These are phyloP conservation scores for Axilococcus clingmanii DNA, from an alignment of 139 green algal genomes.

Conservation along the genomic window DNA sequence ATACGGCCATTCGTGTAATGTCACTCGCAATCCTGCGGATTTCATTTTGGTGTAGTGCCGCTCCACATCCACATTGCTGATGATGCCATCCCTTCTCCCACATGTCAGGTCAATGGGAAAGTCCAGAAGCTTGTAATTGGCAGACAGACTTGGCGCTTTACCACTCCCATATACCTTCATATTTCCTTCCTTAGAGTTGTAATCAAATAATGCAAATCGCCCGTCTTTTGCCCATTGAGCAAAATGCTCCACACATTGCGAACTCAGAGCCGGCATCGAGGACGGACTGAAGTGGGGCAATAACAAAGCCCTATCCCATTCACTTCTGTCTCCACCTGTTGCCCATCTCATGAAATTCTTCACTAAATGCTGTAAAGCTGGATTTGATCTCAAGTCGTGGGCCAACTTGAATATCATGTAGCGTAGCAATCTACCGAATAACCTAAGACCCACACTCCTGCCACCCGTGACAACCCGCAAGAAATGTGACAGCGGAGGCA, in stretches of 20 bases:
- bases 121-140: constrained; percentile 58
- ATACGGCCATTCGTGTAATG: constrained; percentile 6
- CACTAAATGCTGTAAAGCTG: constrained; percentile 44
- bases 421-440: constrained; percentile 54
- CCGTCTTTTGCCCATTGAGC: constrained; percentile 24
- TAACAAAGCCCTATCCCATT: constrained; percentile 74
- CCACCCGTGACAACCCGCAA: background rate
- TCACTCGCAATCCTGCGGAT: constrained; percentile 29
- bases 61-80: constrained; percentile 48
- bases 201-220: constrained; percentile 79
- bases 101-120: constrained; percentile 82
- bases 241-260: constrained; percentile 47
- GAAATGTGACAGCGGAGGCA: too few relatives aligned
- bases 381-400: constrained; percentile 38
- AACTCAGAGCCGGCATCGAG: constrained; percentile 77
- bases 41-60: constrained; percentile 52
- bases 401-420: constrained; percentile 56
- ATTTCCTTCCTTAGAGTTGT: constrained; percentile 55
- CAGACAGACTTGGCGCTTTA: constrained; percentile 56
- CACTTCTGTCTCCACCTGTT: constrained; percentile 54
- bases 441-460: constrained; percentile 44
- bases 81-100: constrained; percentile 68
- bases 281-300: constrained; percentile 80
- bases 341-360: constrained; percentile 2
- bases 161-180: constrained; percentile 44